A percentile compares a stretch with the other conserved stretches of the same genome.
phyloP scores from a whole-genome alignment of 2,329 filamentous ascomycete species.

The Aspergillus fijiensis region DNA sequence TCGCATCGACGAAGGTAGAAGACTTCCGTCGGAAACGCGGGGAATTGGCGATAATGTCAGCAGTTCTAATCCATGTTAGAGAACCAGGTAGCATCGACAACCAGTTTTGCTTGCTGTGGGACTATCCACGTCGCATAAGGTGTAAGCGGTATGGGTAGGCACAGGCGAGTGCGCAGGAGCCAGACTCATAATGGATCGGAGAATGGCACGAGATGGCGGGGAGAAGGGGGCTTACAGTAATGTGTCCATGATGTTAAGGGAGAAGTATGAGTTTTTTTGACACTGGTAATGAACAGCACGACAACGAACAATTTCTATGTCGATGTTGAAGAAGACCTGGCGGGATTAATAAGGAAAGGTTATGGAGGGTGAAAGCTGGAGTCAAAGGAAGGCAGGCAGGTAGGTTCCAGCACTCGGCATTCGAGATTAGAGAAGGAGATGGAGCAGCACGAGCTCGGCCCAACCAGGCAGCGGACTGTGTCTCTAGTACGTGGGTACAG shows the following conservation, averaged over 20 bases:
- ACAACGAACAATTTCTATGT: background rate
- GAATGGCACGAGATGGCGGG: background rate
- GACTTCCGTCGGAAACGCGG: slow-evolving; percentile 88
- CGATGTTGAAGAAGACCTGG: background rate
- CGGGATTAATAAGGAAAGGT: background rate
- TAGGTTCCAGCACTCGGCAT: background rate
- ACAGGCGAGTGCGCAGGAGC: background rate
- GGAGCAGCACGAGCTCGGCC: slow-evolving; percentile 7
- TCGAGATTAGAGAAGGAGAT: slow-evolving; percentile 3
- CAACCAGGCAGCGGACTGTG: slow-evolving; percentile 9
- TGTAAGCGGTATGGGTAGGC: background rate
- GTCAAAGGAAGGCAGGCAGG: background rate
- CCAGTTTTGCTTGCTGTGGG: background rate
- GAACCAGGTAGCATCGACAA: slow-evolving; percentile 1
- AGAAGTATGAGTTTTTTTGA: background rate
- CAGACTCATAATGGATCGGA: background rate
- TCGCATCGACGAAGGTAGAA: slow-evolving; percentile 94
- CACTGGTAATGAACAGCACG: slow-evolving; percentile 6
- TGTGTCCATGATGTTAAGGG: slow-evolving; percentile 45
- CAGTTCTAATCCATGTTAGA: slow-evolving; percentile 61
- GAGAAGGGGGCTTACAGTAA: slow-evolving; percentile 42
- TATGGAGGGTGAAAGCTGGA: background rate
- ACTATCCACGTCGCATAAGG: background rate
- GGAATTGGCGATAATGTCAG: slow-evolving; percentile 87
- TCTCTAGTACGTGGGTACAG: background rate